These are phyloP conservation scores for Isoetes taiwanensis DNA, from an alignment of 75 land plant species.

Conservation along the genomic window DNA sequence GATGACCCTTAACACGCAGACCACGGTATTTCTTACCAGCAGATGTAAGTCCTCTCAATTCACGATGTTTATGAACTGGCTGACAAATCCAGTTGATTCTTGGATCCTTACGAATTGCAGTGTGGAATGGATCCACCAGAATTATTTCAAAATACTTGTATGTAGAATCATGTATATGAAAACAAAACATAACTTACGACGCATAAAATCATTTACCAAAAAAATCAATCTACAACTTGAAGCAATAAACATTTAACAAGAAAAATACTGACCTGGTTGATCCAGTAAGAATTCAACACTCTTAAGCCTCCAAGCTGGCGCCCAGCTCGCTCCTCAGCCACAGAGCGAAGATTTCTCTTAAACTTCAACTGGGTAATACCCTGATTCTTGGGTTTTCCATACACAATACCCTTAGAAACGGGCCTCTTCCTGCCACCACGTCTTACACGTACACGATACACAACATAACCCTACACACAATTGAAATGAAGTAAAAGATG, in stretches of 20 bases:
- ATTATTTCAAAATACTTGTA: slow-evolving; percentile 65
- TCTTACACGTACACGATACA: slow-evolving; percentile 72
- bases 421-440: slow-evolving; percentile 87
- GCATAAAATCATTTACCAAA: too few species aligned
- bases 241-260: not conserved
- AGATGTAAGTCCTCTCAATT: slow-evolving; percentile 59
- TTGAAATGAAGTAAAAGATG: not conserved
- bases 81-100: slow-evolving; percentile 79
- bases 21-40: slow-evolving; percentile 79
- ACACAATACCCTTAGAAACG: slow-evolving; percentile 83
- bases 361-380: slow-evolving; percentile 88
- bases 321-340: slow-evolving; percentile 83
- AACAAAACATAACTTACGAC: too few species aligned
- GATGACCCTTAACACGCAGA: slow-evolving; percentile 58
- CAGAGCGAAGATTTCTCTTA: slow-evolving; percentile 70
- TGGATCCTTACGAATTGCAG: slow-evolving; percentile 57
- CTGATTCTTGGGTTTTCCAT: slow-evolving; percentile 71
- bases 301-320: slow-evolving; percentile 62
- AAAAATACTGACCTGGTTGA: slow-evolving; percentile 38
- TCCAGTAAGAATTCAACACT: slow-evolving; percentile 78
- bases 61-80: slow-evolving; percentile 79
- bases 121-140: slow-evolving; percentile 50
- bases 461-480: slow-evolving; percentile 56
- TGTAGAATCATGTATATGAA: slow-evolving; percentile 56
- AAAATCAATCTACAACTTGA: not conserved